Conservation (phyloP, 352 stramenopile species). For the Pythium apleroticum region DNA sequence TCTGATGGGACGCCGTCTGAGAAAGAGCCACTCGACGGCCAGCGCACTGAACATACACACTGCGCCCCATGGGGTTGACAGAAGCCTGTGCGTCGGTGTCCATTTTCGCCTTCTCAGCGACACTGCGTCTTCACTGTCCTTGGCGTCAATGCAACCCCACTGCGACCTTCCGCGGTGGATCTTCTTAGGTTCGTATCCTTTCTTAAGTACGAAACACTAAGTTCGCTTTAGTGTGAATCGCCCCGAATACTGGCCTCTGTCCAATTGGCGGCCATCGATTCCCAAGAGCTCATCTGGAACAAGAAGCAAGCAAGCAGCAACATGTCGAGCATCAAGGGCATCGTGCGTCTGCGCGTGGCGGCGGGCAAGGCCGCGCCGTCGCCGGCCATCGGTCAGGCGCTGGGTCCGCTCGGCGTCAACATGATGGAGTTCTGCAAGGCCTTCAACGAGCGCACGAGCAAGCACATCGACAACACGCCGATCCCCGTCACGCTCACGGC, state of each 20-base stretch:
- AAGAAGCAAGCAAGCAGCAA: neutral
- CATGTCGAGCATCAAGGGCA: conserved; percentile 64
- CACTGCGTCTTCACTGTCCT: too few relatives aligned
- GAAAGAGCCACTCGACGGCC: neutral
- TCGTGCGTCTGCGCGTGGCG: conserved; percentile 83
- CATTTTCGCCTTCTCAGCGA: too few relatives aligned
- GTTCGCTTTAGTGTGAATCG: neutral
- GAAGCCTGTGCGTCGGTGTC: too few relatives aligned
- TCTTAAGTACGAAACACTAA: conserved; percentile 8
- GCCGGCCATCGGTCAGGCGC: conserved; percentile 86
- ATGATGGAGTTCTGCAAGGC: conserved; percentile 99
- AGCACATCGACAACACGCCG: conserved; percentile 91
- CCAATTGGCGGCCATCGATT: conserved; percentile 17
- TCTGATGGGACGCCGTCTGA: conserved; percentile 6
- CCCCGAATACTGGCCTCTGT: conserved; percentile 1
- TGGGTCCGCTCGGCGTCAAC: conserved; percentile 98
- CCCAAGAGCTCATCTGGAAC: neutral
- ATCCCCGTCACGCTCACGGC: conserved; percentile 93
- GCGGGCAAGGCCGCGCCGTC: conserved; percentile 86
- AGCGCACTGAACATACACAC: neutral
- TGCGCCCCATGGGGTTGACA: neutral
- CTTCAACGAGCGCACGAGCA: conserved; percentile 96
- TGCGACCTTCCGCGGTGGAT: conserved; percentile 14
- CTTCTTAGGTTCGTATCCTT: neutral
- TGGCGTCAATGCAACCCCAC: too few relatives aligned